Evolutionary conservation across 345 rosid species (phyloP).

Genomic region (Euphorbia lathyris): DNA sequence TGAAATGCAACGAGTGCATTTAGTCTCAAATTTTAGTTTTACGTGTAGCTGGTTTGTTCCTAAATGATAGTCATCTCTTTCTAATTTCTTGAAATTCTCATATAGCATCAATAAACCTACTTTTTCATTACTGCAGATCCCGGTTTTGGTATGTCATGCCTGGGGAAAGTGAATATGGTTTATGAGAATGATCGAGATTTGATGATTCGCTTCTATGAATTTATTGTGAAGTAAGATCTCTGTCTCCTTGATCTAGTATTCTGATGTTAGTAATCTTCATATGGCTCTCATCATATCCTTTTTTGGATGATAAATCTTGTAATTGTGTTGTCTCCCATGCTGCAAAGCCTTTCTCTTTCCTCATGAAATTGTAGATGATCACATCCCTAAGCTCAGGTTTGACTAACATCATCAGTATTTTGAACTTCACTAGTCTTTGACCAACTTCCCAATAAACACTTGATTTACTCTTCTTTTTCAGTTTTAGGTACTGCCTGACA

Average conservation of each 20-base stretch:
- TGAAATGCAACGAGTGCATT: not conserved
- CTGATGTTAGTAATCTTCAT: not conserved
- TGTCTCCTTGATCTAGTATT: not conserved
- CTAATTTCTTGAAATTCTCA: not conserved
- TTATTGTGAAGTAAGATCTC: slow-evolving; percentile 57
- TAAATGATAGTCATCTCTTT: too few species aligned
- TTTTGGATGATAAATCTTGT: not conserved
- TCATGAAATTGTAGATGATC: not conserved
- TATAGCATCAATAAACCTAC: not conserved
- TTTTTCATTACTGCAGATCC: slow-evolving; percentile 48
- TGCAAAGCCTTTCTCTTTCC: not conserved
- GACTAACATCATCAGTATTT: not conserved
- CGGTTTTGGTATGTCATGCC: slow-evolving; percentile 66
- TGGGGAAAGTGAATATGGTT: slow-evolving; percentile 67
- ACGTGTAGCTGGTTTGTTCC: too few species aligned
- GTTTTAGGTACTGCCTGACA: not conserved
- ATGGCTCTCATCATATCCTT: not conserved
- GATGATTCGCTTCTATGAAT: slow-evolving; percentile 70
- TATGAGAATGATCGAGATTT: slow-evolving; percentile 73
- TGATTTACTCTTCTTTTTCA: not conserved
- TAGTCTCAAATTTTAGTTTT: too few species aligned
- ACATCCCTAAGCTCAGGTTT: not conserved
- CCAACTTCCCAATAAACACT: not conserved
- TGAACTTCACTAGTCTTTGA: not conserved
- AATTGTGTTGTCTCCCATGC: not conserved